A percentile compares a stretch with the other conserved stretches of the same genome.
Conservation (phyloP, 2,329 filamentous ascomycete genomes). For the Fusarium sp. region DNA sequence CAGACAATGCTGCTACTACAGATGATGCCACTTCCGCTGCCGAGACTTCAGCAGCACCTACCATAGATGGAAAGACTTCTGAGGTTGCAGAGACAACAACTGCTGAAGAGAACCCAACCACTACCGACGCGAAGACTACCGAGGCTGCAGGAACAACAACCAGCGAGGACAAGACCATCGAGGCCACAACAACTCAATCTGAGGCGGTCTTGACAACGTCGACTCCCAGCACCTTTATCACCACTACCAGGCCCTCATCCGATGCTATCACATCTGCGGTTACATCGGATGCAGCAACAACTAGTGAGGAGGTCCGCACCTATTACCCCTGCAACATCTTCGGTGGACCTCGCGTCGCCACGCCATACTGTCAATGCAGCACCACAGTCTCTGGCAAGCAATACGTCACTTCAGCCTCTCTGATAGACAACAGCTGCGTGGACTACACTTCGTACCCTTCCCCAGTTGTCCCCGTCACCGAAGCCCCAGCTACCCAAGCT, state of each 20-base stretch:
- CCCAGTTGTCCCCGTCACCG: background rate
- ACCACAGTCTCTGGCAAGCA: conserved; percentile 2
- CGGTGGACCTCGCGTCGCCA: conserved; percentile 1
- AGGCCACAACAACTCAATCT: background rate
- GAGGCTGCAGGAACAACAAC: background rate
- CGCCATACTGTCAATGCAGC: conserved; percentile 9
- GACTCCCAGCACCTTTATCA: background rate
- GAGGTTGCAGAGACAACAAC: background rate
- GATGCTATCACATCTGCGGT: background rate
- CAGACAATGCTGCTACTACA: background rate
- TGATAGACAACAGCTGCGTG: background rate
- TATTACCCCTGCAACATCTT: background rate
- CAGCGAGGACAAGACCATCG: background rate
- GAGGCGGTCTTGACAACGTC: background rate
- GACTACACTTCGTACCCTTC: conserved; percentile 2
- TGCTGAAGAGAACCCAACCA: background rate
- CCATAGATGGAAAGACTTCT: background rate
- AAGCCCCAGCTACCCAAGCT: background rate
- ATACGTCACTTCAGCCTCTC: background rate
- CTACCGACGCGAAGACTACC: background rate
- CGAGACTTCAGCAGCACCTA: background rate
- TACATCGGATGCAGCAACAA: background rate
- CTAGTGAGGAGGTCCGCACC: background rate
- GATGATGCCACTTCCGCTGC: background rate
- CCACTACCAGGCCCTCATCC: background rate